A percentile compares a stretch with the other conserved stretches of the same genome.
Evolutionary conservation across 2,329 filamentous ascomycete genomes (phyloP).

Genomic region (Venturia oleaginea): DNA sequence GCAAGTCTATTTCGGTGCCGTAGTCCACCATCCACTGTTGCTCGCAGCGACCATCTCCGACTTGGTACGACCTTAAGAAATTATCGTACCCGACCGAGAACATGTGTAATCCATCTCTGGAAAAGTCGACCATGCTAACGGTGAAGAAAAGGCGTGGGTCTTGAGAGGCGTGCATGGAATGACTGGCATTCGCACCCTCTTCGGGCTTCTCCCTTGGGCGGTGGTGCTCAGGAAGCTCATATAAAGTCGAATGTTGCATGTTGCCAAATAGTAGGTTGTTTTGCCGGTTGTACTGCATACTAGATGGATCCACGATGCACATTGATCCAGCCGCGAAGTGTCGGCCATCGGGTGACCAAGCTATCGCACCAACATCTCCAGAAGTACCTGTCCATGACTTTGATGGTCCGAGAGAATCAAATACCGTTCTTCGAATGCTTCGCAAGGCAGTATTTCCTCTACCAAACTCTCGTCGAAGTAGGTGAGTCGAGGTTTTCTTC

Average conservation of each 20-base stretch:
- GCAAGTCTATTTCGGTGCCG: conserved; percentile 35
- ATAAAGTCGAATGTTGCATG: conserved; percentile 30
- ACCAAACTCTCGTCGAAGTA: conserved; percentile 9
- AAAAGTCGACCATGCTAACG: conserved; percentile 47
- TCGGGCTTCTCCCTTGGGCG: conserved; percentile 32
- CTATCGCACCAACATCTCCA: conserved; percentile 46
- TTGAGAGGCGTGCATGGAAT: conserved; percentile 39
- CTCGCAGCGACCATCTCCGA: conserved; percentile 18
- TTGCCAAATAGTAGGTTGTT: conserved; percentile 50
- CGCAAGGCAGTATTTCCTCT: background rate
- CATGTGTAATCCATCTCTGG: conserved; percentile 34
- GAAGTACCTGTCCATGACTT: conserved; percentile 49
- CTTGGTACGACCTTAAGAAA: conserved; percentile 36
- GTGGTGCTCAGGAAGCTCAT: conserved; percentile 47
- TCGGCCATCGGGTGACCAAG: conserved; percentile 47
- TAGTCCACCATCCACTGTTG: conserved; percentile 1
- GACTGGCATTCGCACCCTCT: conserved; percentile 32
- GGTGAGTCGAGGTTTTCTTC: background rate
- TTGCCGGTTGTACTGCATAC: conserved; percentile 51
- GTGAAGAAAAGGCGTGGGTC: conserved; percentile 48
- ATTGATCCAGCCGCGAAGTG: conserved; percentile 49
- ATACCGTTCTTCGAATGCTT: conserved; percentile 14
- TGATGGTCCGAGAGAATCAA: conserved; percentile 33
- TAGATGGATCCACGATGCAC: conserved; percentile 44
- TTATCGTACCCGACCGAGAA: conserved; percentile 49